Percentiles rank a stretch among this genome's conserved stretches.
Evolutionary conservation across 192 early-diverging fungal genomes (phyloP).

Genomic region (Dimargaris cristalligena): DNA sequence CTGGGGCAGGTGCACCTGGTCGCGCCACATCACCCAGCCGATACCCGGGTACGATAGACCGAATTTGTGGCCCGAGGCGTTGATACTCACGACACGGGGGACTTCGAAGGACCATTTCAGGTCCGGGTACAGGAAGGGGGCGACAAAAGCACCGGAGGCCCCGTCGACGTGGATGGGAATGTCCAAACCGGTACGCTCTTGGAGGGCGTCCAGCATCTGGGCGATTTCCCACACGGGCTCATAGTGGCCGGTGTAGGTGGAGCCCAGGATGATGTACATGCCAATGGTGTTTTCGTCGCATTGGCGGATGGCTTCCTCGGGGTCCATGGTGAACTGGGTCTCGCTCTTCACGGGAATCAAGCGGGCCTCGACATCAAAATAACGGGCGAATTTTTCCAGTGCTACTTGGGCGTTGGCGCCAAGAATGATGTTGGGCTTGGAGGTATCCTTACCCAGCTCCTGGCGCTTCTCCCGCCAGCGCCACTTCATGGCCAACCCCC

Average conservation of each 20-base stretch:
- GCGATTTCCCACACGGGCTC: constrained; percentile 53
- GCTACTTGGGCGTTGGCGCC: constrained; percentile 60
- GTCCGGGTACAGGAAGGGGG: constrained; percentile 61
- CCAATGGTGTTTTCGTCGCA: constrained; percentile 81
- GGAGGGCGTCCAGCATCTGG: constrained; percentile 38
- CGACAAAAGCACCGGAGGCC: constrained; percentile 73
- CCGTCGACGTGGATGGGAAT: constrained; percentile 76
- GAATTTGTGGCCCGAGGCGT: constrained; percentile 73
- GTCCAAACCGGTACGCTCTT: constrained; percentile 41
- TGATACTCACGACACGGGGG: constrained; percentile 56
- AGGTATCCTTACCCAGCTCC: constrained; percentile 41
- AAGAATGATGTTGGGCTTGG: constrained; percentile 64
- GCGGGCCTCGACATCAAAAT: constrained; percentile 62
- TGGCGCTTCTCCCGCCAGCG: constrained; percentile 45
- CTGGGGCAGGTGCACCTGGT: constrained; percentile 44
- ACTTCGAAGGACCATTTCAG: constrained; percentile 59
- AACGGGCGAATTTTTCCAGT: constrained; percentile 50
- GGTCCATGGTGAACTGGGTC: constrained; percentile 35
- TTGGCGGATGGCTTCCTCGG: constrained; percentile 42
- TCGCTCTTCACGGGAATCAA: constrained; percentile 37
- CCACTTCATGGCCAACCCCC: constrained; percentile 60
- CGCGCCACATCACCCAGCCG: constrained; percentile 68
- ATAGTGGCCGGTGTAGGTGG: constrained; percentile 71
- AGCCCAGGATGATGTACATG: constrained; percentile 55
- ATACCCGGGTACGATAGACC: constrained; percentile 70